These are phyloP conservation scores for Zoysia pacifica DNA, from an alignment of 176 grass and related monocot genomes.

Conservation along the genomic window DNA sequence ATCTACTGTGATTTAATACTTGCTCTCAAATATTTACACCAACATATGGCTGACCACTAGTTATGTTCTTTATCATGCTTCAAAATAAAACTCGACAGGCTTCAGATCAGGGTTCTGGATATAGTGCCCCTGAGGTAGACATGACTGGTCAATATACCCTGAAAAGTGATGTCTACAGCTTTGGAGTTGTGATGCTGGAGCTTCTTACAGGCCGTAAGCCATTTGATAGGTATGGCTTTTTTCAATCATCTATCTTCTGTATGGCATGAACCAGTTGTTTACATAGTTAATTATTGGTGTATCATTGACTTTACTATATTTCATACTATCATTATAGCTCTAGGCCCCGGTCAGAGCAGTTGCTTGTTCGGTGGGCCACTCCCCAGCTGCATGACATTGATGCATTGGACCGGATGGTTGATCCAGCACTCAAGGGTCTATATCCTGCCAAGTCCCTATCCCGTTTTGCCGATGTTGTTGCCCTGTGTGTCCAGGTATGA, in stretches of 20 bases:
- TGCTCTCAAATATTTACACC: not conserved
- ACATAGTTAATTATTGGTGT: not conserved
- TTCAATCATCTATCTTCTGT: not conserved
- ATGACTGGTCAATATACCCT: constrained; percentile 77
- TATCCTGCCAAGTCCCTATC: constrained; percentile 88
- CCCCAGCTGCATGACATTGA: constrained; percentile 90
- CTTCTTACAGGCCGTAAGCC: constrained; percentile 84
- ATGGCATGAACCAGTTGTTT: not conserved
- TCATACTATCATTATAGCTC: constrained; percentile 43
- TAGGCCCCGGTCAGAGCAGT: constrained; percentile 64
- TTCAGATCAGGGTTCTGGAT: constrained; percentile 68
- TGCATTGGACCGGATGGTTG: constrained; percentile 78
- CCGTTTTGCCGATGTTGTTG: constrained; percentile 74
- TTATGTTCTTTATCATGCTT: constrained; percentile 29
- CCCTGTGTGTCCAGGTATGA: constrained; percentile 80
- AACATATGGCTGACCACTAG: not conserved
- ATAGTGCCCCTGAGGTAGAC: constrained; percentile 68
- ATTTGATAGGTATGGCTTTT: constrained; percentile 65
- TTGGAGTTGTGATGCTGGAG: constrained; percentile 94
- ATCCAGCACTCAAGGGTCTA: constrained; percentile 71
- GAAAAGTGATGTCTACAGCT: constrained; percentile 92
- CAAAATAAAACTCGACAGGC: constrained; percentile 51
- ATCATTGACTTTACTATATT: constrained; percentile 25
- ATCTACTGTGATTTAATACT: not conserved
- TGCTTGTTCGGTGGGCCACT: constrained; percentile 73